Evolutionary conservation across 1,284 basidiomycete species (phyloP), one percentile per base, ranked within the genome.

Genomic region (Earliella scabrosa): DNA sequence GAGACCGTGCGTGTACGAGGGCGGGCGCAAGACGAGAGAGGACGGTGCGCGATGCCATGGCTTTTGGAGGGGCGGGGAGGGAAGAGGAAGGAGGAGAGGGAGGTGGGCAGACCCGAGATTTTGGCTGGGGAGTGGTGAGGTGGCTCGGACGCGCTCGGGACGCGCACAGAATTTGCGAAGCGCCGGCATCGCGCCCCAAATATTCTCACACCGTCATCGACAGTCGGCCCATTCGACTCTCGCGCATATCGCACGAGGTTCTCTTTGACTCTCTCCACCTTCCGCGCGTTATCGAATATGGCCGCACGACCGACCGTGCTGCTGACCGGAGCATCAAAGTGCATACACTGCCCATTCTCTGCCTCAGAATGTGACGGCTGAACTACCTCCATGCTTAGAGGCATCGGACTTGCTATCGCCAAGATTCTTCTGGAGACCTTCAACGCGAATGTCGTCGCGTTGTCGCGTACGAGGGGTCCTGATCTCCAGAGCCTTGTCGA

Each of bases 281-380:
- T 51, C 46, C 39, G 63, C 24, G 36, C 41, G 43, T 50, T 45
- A 38, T 21, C 38, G 41, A 23, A 21, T 31, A 70, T 70, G 71
- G 50, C 65, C 16, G 44, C 63, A 29, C 71, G 64, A 49, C 73
- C 83, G 14, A 81, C 88, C 51, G 76, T 92, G 32, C 66, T 92
- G 49, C 76, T 92, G 65, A 91, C 90, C 52, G 90, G 90, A 58
- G 90, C 88, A 31, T 93, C 91, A 56, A 91, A 80, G 89, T 90
- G 67, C 67, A 61, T 63, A 45, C 36, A 50, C 18, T 49, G 56
- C 32, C 46, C 41, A 36, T 36, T 29, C 27, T 36, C 48, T 21
- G 40, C 44, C 51, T 18, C 44, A 32, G 20, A 31, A 29, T 24
- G n/a, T n/a, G 39, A 36, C 56, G 29, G 54, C 65, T 58, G 49